Conservation (phyloP, 2,329 filamentous ascomycete species). For the Knoxdaviesia capensis region DNA sequence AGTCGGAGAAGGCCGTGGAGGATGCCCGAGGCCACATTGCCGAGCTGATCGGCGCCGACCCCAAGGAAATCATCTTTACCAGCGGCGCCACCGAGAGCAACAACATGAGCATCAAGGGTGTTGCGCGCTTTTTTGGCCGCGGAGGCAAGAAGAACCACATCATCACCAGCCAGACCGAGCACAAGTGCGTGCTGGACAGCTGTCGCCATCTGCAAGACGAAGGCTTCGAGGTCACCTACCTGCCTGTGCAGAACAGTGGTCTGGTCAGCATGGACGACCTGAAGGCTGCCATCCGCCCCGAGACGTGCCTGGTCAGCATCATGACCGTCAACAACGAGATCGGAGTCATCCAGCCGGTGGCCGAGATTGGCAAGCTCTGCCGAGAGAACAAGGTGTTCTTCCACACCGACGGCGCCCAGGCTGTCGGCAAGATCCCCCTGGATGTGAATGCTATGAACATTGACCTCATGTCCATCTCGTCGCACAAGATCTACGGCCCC, state of each 20-base stretch:
- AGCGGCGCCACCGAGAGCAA: slow-evolving; percentile 97
- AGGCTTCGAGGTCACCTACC: slow-evolving; percentile 90
- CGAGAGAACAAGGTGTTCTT: slow-evolving; percentile 89
- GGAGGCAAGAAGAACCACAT: slow-evolving; percentile 94
- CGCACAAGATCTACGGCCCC: slow-evolving; percentile 95
- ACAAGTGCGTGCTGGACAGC: slow-evolving; percentile 97
- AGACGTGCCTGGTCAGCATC: slow-evolving; percentile 83
- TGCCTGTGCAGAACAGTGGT: slow-evolving; percentile 77
- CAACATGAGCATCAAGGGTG: slow-evolving; percentile 99
- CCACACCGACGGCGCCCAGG: slow-evolving; percentile 91
- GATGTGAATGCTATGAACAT: slow-evolving; percentile 97
- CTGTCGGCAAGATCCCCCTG: slow-evolving; percentile 93
- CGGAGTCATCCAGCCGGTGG: slow-evolving; percentile 91
- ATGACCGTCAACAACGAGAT: slow-evolving; percentile 99
- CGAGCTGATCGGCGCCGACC: slow-evolving; percentile 71
- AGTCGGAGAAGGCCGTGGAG: slow-evolving; percentile 87
- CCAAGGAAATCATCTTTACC: slow-evolving; percentile 98
- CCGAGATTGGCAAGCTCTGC: slow-evolving; percentile 84
- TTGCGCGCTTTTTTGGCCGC: slow-evolving; percentile 84
- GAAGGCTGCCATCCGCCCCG: slow-evolving; percentile 72
- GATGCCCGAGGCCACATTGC: slow-evolving; percentile 70
- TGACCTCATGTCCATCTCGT: slow-evolving; percentile 96
- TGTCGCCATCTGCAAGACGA: slow-evolving; percentile 94
- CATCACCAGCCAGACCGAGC: slow-evolving; percentile 91
- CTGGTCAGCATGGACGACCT: slow-evolving; percentile 67